phyloP scores from a whole-genome alignment of 2,329 filamentous ascomycete genomes.

The Rutstroemia sp. region DNA sequence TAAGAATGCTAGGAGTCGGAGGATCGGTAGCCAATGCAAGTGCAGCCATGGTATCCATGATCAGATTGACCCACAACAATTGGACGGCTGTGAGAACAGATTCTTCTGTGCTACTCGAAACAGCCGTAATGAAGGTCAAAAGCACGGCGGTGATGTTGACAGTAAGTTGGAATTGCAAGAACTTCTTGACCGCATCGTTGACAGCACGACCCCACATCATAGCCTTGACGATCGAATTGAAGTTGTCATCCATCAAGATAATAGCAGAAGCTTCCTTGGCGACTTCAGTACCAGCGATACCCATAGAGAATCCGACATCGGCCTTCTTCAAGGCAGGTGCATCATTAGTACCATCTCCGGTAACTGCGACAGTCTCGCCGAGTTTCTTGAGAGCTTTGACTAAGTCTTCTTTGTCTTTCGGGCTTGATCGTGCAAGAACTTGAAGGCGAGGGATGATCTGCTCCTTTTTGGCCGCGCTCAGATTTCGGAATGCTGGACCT shows the following conservation, averaged over 20 bases:
- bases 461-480: conserved; percentile 52
- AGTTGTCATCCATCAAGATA: conserved; percentile 56
- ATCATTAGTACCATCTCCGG: conserved; percentile 60
- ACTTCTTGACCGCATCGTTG: conserved; percentile 47
- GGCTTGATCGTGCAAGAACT: conserved; percentile 61
- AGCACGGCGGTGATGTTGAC: conserved; percentile 76
- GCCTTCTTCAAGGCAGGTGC: conserved; percentile 58
- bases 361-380: conserved; percentile 59
- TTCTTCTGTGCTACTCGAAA: conserved; percentile 52
- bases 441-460: conserved; percentile 53
- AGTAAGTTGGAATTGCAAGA: conserved; percentile 53
- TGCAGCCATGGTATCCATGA: conserved; percentile 79
- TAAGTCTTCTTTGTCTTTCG: conserved; percentile 60
- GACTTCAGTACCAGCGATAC: conserved; percentile 57
- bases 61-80: conserved; percentile 76
- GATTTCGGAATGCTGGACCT: conserved; percentile 57
- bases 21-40: conserved; percentile 69
- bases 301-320: conserved; percentile 63
- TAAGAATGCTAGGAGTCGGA: conserved; percentile 60
- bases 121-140: conserved; percentile 70
- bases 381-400: conserved; percentile 57
- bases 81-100: conserved; percentile 74
- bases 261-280: conserved; percentile 55
- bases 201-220: conserved; percentile 55
- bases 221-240: conserved; percentile 54